These are phyloP conservation scores for Pleurotus ostreatus DNA, from an alignment of 768 basidiomycete genomes.

Conservation along the genomic window DNA sequence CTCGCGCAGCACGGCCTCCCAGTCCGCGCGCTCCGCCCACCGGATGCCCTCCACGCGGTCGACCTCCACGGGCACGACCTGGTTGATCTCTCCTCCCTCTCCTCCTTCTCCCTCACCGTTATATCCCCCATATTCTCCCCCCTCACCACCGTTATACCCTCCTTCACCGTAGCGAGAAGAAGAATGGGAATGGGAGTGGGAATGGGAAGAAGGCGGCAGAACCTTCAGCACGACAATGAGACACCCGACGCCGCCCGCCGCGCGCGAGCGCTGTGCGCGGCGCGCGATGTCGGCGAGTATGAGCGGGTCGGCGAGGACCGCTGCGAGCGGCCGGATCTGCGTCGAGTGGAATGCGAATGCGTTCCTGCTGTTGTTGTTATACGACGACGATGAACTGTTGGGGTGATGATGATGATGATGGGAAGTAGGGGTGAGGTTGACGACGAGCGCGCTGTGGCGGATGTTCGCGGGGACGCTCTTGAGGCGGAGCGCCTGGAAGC, in stretches of 20 bases:
- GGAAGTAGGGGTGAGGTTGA: constrained; percentile 46
- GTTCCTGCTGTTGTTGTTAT: constrained; percentile 5
- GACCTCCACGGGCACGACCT: constrained; percentile 86
- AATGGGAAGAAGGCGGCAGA: neutral
- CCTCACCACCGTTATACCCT: too few relatives aligned
- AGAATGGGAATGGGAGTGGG: too few relatives aligned
- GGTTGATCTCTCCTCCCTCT: constrained; percentile 55
- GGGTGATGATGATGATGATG: constrained; percentile 29
- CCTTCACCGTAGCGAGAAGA: too few relatives aligned
- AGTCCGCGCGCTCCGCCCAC: constrained; percentile 76
- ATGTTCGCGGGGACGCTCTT: constrained; percentile 78
- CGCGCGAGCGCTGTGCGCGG: constrained; percentile 76
- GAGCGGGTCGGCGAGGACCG: constrained; percentile 71
- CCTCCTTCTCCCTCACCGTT: too few relatives aligned
- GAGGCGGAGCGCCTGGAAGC: constrained; percentile 80
- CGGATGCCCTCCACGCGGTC: constrained; percentile 73
- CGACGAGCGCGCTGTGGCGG: constrained; percentile 69
- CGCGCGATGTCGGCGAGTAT: constrained; percentile 74
- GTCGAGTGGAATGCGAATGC: constrained; percentile 62
- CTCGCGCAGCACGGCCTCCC: constrained; percentile 59
- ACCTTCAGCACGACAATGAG: constrained; percentile 76
- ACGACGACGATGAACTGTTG: too few relatives aligned
- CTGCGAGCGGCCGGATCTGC: constrained; percentile 62
- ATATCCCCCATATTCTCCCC: too few relatives aligned
- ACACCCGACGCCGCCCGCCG: constrained; percentile 72